These are phyloP conservation scores for Kwoniella europaea DNA, from an alignment of 768 basidiomycete species.

Conservation along the genomic window DNA sequence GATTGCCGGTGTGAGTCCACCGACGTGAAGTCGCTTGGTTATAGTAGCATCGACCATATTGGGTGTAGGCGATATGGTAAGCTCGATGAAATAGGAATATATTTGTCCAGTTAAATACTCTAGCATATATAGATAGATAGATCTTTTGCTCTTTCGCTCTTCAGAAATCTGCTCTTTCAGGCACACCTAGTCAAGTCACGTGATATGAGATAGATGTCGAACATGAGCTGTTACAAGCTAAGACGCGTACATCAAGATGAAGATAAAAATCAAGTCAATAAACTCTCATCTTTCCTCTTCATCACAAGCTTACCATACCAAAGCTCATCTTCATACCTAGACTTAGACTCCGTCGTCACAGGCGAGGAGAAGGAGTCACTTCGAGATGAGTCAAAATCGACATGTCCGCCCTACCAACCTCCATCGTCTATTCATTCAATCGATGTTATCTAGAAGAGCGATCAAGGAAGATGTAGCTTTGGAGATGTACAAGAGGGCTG, in stretches of 20 bases:
- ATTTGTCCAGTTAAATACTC: too few relatives aligned
- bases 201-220: not conserved
- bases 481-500: constrained; percentile 51
- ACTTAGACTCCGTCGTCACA: not conserved
- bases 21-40: constrained; percentile 48
- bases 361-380: not conserved
- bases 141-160: too few relatives aligned
- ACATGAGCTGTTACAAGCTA: not conserved
- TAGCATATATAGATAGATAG: too few relatives aligned
- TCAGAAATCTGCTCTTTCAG: not conserved
- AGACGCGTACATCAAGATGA: constrained; percentile 12
- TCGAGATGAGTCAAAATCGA: constrained; percentile 16
- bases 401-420: constrained; percentile 36
- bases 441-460: constrained; percentile 45
- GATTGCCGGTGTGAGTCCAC: constrained; percentile 45
- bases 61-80: too few relatives aligned
- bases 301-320: not conserved
- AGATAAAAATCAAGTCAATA: not conserved
- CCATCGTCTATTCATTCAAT: constrained; percentile 50
- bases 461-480: constrained; percentile 41
- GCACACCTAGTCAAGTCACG: not conserved
- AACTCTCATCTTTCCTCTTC: not conserved
- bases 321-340: not conserved
- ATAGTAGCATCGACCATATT: constrained; percentile 24
- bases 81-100: too few relatives aligned